These are phyloP conservation scores for Venturia pyrina DNA, from an alignment of 2,329 filamentous ascomycete species.

Conservation along the genomic window DNA sequence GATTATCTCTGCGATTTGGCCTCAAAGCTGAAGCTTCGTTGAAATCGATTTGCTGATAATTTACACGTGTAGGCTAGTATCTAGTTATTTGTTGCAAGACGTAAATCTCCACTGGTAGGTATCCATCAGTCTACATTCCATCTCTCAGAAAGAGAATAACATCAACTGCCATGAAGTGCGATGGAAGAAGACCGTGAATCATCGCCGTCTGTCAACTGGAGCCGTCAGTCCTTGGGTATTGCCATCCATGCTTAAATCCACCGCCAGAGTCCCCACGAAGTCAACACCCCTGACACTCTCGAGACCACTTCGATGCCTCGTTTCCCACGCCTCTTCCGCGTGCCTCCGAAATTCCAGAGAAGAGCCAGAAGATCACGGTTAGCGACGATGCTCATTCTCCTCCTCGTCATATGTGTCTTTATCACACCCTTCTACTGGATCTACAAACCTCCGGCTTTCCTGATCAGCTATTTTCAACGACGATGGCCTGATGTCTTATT, in stretches of 20 bases:
- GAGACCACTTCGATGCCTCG: neutral
- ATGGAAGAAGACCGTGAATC: neutral
- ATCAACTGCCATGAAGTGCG: too few relatives aligned
- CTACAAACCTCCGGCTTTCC: conserved; percentile 67
- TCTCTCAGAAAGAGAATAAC: too few relatives aligned
- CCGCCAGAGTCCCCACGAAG: neutral
- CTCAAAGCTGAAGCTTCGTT: too few relatives aligned
- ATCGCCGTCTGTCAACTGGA: neutral
- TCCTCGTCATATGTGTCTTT: conserved; percentile 15
- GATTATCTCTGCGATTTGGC: too few relatives aligned
- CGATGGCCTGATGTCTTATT: conserved; percentile 74
- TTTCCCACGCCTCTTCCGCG: conserved; percentile 21
- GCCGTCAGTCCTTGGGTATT: neutral
- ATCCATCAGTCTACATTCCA: too few relatives aligned
- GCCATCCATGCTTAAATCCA: neutral
- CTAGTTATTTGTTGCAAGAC: too few relatives aligned
- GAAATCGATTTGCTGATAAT: too few relatives aligned
- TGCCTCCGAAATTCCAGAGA: conserved; percentile 24
- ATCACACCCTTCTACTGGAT: conserved; percentile 51
- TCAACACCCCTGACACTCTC: neutral
- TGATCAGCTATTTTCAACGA: conserved; percentile 61
- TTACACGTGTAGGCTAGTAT: too few relatives aligned
- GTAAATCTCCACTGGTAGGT: too few relatives aligned
- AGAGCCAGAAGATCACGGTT: conserved; percentile 28
- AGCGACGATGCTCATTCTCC: conserved; percentile 25